Conservation (phyloP, 129 eudicot species). For the Mikania micrantha region DNA sequence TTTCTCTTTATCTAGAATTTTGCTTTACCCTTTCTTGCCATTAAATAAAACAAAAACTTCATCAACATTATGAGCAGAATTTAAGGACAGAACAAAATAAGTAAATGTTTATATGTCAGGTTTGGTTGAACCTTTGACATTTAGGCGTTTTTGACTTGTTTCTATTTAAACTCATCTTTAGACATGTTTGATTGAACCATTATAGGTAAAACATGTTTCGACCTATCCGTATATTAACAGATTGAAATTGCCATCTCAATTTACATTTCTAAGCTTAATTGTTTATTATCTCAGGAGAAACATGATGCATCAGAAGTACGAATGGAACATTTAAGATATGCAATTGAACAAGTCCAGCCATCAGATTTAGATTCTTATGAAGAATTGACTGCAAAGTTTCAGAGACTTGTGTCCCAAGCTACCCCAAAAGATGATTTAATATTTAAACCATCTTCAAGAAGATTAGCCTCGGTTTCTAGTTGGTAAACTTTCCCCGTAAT, state of each 20-base stretch:
- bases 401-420: constrained; percentile 52
- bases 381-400: constrained; percentile 49
- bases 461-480: constrained; percentile 14
- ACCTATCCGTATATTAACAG: background rate
- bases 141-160: background rate
- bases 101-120: background rate
- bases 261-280: background rate
- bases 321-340: constrained; percentile 71
- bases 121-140: background rate
- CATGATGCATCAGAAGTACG: constrained; percentile 57
- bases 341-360: constrained; percentile 57
- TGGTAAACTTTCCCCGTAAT: constrained; percentile 27
- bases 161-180: background rate
- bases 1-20: background rate
- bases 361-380: constrained; percentile 56
- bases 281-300: constrained; percentile 51
- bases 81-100: too few species aligned
- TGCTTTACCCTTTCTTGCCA: background rate
- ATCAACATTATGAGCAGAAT: background rate
- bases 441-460: constrained; percentile 24
- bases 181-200: background rate
- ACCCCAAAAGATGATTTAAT: constrained; percentile 20
- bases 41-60: background rate
- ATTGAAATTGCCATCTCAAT: background rate
- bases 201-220: background rate